phyloP scores from a whole-genome alignment of 1,139 yeast genomes.

The Debaryomyces udenii region DNA sequence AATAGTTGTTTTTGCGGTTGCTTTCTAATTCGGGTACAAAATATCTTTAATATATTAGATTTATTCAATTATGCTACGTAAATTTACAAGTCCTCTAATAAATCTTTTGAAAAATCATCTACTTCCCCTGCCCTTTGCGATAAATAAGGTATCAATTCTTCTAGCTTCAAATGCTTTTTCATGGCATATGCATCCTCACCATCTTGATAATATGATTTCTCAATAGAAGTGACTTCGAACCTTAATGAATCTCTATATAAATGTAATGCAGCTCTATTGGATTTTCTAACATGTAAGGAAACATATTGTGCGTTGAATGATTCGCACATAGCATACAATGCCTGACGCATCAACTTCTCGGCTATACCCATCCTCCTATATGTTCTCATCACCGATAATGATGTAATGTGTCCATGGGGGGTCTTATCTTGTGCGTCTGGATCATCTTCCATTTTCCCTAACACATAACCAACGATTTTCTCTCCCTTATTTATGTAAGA shows the following conservation, averaged over 20 bases:
- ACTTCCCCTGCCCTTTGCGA: slow-evolving; percentile 48
- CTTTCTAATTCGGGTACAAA: slow-evolving; percentile 3
- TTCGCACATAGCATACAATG: slow-evolving; percentile 77
- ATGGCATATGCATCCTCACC: slow-evolving; percentile 99
- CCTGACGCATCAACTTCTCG: slow-evolving; percentile 88
- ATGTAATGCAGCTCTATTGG: slow-evolving; percentile 93
- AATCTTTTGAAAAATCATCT: slow-evolving; percentile 55
- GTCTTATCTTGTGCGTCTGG: slow-evolving; percentile 71
- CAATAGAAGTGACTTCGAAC: slow-evolving; percentile 81
- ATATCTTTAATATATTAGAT: slow-evolving; percentile 9
- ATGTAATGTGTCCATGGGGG: slow-evolving; percentile 94
- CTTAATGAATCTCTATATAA: slow-evolving; percentile 83
- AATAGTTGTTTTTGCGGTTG: slow-evolving; percentile 6
- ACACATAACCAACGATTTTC: slow-evolving; percentile 88
- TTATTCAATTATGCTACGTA: slow-evolving; percentile 8
- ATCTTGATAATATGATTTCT: slow-evolving; percentile 88
- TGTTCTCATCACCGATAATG: slow-evolving; percentile 92
- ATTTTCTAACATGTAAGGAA: slow-evolving; percentile 89
- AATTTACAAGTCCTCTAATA: slow-evolving; percentile 25
- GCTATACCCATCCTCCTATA: slow-evolving; percentile 96
- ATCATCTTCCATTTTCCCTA: slow-evolving; percentile 97
- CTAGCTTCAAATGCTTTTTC: slow-evolving; percentile 66
- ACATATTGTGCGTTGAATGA: slow-evolving; percentile 83
- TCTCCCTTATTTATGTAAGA: slow-evolving; percentile 68
- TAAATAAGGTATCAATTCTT: slow-evolving; percentile 60